Evolutionary conservation across 225 moss, liverwort and hornwort species (phyloP), one percentile per base, ranked within the genome.

Genomic region (Lunularia cruciata): DNA sequence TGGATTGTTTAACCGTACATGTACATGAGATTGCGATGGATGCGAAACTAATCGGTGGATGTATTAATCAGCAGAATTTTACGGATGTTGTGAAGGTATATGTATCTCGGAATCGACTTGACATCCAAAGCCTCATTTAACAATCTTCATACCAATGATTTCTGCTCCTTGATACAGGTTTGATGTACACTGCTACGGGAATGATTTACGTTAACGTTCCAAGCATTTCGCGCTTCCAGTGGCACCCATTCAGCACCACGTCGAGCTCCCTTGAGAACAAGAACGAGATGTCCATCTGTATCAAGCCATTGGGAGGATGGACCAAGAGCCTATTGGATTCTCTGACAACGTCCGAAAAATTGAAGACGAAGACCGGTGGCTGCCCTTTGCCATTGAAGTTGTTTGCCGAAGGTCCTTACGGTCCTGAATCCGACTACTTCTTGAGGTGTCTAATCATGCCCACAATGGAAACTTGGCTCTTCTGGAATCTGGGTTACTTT

Each of bases 291-390:
- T 63, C 83, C 15, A 73, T 88, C 32, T 81, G 83, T 39, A 83
- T 88, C 81, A 85, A 88, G 78, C 83, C 88, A 31, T 45, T 85
- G 32, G 85, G 88, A 4, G 88, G 78, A 68, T 88, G 88, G 88
- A 85, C 83, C 46, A 11, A 47, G 45, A 66, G 72, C 14, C 76
- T 87, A 8, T 26, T 28, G 40, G 30, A 45, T 18, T 18, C 45
- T 22, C 26, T 59, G 15, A 39, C 25, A 22, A 11, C 26, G 13
- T 14, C 49, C 13, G 9, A 51, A 14, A 51, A 5, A 4, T 5
- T 19, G 45, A 31, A 61, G 14, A 33, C 77, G 7, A 72, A 53
- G 12, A 20, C 38, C 3, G 42, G 16, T n/a, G 49, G 49, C 20
- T 83, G 83, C 62, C 80, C 85, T 0, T 63, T 84, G 20, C 22